Evolutionary conservation across 306 rosid genomes (phyloP), one percentile per base, ranked within the genome.

Genomic region (Cicer judaicum): DNA sequence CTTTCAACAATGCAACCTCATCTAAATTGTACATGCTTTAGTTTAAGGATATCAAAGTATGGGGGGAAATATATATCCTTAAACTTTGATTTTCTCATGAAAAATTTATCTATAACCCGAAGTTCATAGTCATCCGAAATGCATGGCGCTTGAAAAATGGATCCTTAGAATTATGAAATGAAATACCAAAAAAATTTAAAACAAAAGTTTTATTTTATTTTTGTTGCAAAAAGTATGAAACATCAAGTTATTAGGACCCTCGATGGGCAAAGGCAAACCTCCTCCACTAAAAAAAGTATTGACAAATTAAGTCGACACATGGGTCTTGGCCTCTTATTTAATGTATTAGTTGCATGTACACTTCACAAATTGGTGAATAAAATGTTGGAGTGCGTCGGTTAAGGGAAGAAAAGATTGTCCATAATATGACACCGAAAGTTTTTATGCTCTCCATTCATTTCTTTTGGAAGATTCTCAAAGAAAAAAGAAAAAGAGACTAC

Each of bases 341-440:
- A 50, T 53, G 36, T 43, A 16, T 18, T 34, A 38, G 34, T 65
- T 64, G 21, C 46, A 3, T 4, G 36, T 29, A 9, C 73, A n/a
- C 53, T 44, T 48, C 59, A 71, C 65, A 80, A 48, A 64, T 53
- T 69, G 47, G 4, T 55, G 24, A 75, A 74, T 38, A 39, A 15
- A 14, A 48, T 5, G 52, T 65, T 80, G 65, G 44, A 80, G 71
- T 29, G 4, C 5, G 36, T 67, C 44, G 71, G 71, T 68, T 8
- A 14, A 0, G 21, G 8, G 8, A 16, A 39, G 13, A 47, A 66
- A 15, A n/a, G 61, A 55, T 64, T 10, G 7, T 73, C 8, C 74
- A 72, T 64, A 21, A 70, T 8, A 61, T 50, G 78, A 79, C 75
- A 77, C 79, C 73, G 66, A 78, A 78, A 78, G 67, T 29, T 43